Evolutionary conservation across 129 eudicot species (phyloP), one percentile per base, ranked within the genome.

Genomic region (Saussurea involucrata): DNA sequence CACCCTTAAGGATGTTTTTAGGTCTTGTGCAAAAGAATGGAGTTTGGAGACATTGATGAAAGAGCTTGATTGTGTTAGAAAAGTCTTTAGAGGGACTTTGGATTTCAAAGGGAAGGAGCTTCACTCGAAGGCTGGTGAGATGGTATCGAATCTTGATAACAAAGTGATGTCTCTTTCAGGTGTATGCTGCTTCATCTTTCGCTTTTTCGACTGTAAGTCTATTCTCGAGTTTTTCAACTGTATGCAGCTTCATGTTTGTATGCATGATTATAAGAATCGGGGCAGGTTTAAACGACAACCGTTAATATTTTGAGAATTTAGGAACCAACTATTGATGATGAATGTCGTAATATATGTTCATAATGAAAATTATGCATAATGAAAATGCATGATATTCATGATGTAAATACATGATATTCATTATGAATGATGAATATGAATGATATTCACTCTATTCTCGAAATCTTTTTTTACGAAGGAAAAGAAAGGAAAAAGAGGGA

Each of bases 11-110:
- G 95, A 89, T 57, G 95, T 89, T 1, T 91, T 89, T 55, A 80
- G 49, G 66, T 33, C 76, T 29, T 87, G 89, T 83, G 87, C 90
- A 4, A 78, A 57, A 76, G 84, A 78, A 13, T 89, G 92, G 95
- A 75, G 77, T 68, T 66, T 63, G 6, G 88, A 89, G 37, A 82
- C 73, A 13, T 78, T 85, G 64, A 64, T 82, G 13, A 92, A 85
- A 70, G 92, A 92, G 77, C 91, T 92, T 71, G 89, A 92, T 25
- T 85, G 90, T 73, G 95, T 92, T n/a, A 69, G 79, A 32, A 84
- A 82, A 57, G 82, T 92, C 28, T 89, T 91, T 68, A 68, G 72
- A 40, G 85, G 78, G 63, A 91, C 90, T 73, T 87, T 76, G 29
- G 95, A 91, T 83, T 71, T 71, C 21, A 91, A 83, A 91, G 95